A percentile compares a stretch with the other conserved stretches of the same genome.
Conservation (phyloP, 2,329 filamentous ascomycete species). For the Hymenoscyphus infarciens region DNA sequence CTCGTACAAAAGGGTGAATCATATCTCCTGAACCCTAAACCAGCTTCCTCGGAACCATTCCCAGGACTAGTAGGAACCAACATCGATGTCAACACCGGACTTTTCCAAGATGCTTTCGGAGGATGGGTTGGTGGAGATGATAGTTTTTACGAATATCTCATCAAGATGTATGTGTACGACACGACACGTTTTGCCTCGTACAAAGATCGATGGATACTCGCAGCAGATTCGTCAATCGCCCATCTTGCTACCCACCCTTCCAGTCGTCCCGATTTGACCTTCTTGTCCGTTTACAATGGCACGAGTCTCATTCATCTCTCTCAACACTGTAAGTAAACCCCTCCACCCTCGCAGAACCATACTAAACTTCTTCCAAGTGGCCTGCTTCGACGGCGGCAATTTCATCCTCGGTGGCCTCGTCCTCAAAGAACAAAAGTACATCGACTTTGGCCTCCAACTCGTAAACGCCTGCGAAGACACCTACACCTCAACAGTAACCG, state of each 20-base stretch:
- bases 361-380: conserved; percentile 45
- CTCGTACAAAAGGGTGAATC: conserved; percentile 65
- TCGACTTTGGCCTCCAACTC: conserved; percentile 69
- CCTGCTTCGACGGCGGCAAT: conserved; percentile 81
- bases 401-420: conserved; percentile 78
- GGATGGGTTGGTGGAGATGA: conserved; percentile 77
- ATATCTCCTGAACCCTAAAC: conserved; percentile 65
- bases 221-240: conserved; percentile 71
- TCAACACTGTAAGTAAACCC: conserved; percentile 38
- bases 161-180: conserved; percentile 89
- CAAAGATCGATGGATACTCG: conserved; percentile 70
- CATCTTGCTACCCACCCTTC: conserved; percentile 67
- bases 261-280: conserved; percentile 67
- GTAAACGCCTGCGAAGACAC: conserved; percentile 71
- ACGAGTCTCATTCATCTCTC: conserved; percentile 43
- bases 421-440: conserved; percentile 61
- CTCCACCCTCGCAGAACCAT: background rate
- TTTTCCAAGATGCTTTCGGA: conserved; percentile 63
- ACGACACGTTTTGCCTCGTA: conserved; percentile 58
- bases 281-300: conserved; percentile 57
- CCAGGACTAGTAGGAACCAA: conserved; percentile 71
- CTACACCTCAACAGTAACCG: conserved; percentile 63
- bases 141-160: conserved; percentile 84
- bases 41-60: conserved; percentile 63
- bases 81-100: conserved; percentile 61